Conservation (phyloP, 2,329 filamentous ascomycete genomes). For the Exophiala spinifera region DNA sequence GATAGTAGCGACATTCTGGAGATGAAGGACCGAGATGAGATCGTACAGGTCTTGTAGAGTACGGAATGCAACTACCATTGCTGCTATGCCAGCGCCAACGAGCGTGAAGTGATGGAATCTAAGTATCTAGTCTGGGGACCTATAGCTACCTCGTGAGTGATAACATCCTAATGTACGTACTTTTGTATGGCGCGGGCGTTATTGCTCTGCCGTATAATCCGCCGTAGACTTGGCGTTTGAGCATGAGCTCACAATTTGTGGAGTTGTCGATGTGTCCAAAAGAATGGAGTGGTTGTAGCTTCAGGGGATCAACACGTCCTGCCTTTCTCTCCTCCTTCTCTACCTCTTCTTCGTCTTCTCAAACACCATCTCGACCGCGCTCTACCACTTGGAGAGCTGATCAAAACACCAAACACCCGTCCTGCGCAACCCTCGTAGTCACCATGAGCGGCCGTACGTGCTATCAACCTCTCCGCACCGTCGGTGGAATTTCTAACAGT, state of each 20-base stretch:
- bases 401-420: neutral
- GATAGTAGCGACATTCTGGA: neutral
- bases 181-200: too few species aligned
- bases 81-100: too few species aligned
- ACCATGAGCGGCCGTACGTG: constrained; percentile 26
- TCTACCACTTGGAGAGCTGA: neutral
- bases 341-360: neutral
- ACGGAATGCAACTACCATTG: too few species aligned
- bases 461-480: constrained; percentile 11
- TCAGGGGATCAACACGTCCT: neutral
- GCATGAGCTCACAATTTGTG: neutral
- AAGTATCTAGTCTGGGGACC: too few species aligned
- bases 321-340: neutral
- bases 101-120: too few species aligned
- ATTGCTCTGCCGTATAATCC: too few species aligned
- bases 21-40: neutral
- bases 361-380: neutral
- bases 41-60: neutral
- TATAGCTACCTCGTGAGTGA: too few species aligned
- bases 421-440: constrained; percentile 10
- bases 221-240: neutral
- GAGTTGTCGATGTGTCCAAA: neutral
- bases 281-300: neutral
- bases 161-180: too few species aligned
- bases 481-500: constrained; percentile 19